Evolutionary conservation across 345 rosid species (phyloP).

Genomic region (Eucalyptus pauciflora): DNA sequence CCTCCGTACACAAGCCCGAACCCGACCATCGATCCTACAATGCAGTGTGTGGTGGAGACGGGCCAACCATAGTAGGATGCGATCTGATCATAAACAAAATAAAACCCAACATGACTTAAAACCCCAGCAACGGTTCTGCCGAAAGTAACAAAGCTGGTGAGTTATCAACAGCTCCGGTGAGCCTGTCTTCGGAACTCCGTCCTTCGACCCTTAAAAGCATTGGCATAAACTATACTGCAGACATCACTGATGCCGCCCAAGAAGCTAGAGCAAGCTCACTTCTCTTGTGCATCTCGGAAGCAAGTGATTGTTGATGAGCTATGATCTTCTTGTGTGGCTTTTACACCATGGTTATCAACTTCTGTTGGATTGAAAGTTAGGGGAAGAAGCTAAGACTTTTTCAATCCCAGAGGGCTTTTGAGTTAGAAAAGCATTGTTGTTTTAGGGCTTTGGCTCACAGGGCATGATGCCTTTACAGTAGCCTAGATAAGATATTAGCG

Average conservation of each 20-base stretch:
- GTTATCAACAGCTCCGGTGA: background rate
- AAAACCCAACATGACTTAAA: background rate
- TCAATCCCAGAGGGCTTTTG: background rate
- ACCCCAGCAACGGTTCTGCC: background rate
- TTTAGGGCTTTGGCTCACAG: background rate
- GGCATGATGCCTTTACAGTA: background rate
- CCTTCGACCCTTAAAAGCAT: background rate
- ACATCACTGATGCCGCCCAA: background rate
- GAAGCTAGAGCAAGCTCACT: background rate
- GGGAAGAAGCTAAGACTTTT: background rate
- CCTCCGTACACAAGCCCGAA: slow-evolving; percentile 95
- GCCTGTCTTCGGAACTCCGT: background rate
- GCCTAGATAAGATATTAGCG: background rate
- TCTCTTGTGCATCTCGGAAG: background rate
- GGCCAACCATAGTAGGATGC: slow-evolving; percentile 95
- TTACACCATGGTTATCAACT: background rate
- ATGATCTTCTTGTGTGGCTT: background rate
- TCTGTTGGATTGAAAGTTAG: background rate
- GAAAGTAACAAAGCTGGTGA: background rate
- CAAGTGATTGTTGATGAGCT: background rate
- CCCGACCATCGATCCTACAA: slow-evolving; percentile 97
- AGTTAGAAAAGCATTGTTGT: background rate
- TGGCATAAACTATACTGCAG: background rate
- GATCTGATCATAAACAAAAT: slow-evolving; percentile 23
- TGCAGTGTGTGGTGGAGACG: slow-evolving; percentile 96